A percentile compares a stretch with the other conserved stretches of the same genome.
These are phyloP conservation scores for Biancaea sappan DNA, from an alignment of 306 rosid species.

Conservation along the genomic window DNA sequence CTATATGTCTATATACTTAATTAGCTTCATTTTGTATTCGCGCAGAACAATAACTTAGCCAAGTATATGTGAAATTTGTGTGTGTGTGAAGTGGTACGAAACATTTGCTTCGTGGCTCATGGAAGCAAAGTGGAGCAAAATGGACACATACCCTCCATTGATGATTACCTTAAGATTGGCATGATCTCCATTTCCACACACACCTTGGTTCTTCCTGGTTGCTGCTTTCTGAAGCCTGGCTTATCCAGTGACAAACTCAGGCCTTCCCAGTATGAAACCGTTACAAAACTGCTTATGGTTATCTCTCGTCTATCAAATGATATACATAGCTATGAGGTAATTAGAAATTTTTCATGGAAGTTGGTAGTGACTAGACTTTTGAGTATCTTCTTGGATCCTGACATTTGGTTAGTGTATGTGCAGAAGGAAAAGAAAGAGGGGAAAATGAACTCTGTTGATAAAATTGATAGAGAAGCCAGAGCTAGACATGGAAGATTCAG, in stretches of 20 bases:
- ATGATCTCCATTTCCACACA: slow-evolving; percentile 46
- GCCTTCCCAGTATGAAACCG: slow-evolving; percentile 31
- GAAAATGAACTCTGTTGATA: slow-evolving; percentile 30
- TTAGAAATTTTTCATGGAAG: not conserved
- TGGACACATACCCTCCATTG: slow-evolving; percentile 44
- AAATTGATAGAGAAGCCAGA: slow-evolving; percentile 37
- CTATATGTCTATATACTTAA: not conserved
- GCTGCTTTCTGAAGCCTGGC: slow-evolving; percentile 42
- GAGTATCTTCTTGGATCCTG: not conserved
- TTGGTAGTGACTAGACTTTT: not conserved
- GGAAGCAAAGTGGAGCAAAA: slow-evolving; percentile 49
- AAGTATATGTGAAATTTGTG: not conserved
- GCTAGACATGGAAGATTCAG: slow-evolving; percentile 33
- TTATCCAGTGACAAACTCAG: slow-evolving; percentile 31
- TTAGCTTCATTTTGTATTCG: not conserved
- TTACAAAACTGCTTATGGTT: slow-evolving; percentile 39
- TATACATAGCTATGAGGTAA: slow-evolving; percentile 45
- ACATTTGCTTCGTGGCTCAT: slow-evolving; percentile 49
- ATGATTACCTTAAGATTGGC: slow-evolving; percentile 38
- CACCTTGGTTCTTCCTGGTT: slow-evolving; percentile 38
- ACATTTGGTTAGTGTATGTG: not conserved
- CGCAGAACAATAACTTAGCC: not conserved
- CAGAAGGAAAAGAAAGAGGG: slow-evolving; percentile 51
- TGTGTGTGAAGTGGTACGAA: slow-evolving; percentile 49
- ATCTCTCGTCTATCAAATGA: slow-evolving; percentile 45